Evolutionary conservation across 345 rosid genomes (phyloP), one percentile per base, ranked within the genome.

Genomic region (Capsella bursapastoris): DNA sequence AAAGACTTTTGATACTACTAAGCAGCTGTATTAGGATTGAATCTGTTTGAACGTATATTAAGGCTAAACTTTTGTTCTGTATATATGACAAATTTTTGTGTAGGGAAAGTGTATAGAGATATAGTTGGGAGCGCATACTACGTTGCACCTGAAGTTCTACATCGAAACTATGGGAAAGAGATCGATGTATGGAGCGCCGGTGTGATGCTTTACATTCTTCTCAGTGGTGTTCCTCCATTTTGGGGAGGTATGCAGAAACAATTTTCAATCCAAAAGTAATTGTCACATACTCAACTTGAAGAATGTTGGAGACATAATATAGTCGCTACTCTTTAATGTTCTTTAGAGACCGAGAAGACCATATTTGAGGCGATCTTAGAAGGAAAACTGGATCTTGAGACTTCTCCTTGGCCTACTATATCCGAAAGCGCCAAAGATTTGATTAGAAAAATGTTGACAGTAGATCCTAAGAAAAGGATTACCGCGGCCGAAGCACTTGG

Each of bases 131-230:
- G 97, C n/a, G 87, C 97, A 8, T 92, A 92, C 82, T 95, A 92
- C 59, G 84, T 95, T 64, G 99, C 99, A 53, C 99, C 99, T 5
- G 97, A 95, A 83, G 93, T 92, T 34, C 72, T 92, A 78, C 68
- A 51, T n/a, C 72, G 71, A 52, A 89, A 70, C 35, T 95, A 95
- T 58, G 97, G 97, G 28, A 92, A 90, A 86, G 97, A 92, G 72
- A 90, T 86, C 4, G 97, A 95, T 75, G 82, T 92, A 41, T 95
- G 99, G 99, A 90, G 99, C 47, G 97, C 96, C 14, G 99, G 97
- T 37, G 79, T 95, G 64, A 90, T 95, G 44, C 82, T 90, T 48
- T 95, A 95, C 84, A 95, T 95, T 81, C 97, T 95, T 66, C 89
- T 95, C n/a, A 62, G 92, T 59, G 97, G 97, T 13, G 88, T 83